A percentile compares a stretch with the other conserved stretches of the same genome.
Conservation (phyloP, 108 stramenopile species). For the Asterionellopsis glacialis region DNA sequence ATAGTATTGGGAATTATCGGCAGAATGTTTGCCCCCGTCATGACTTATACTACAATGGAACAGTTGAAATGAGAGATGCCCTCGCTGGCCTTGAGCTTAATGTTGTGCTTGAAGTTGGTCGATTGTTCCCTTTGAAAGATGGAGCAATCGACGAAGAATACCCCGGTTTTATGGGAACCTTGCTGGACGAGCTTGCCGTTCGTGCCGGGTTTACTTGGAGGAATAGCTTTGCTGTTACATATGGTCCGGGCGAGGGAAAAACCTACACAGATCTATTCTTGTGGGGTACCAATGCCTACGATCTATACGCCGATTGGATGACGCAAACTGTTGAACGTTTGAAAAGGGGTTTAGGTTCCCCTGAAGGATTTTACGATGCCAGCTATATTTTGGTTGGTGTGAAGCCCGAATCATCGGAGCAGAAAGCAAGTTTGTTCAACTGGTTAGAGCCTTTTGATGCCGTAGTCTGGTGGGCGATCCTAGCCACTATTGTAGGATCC, state of each 20-base stretch:
- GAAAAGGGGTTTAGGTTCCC: slow-evolving; percentile 22
- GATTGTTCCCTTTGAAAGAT: background rate
- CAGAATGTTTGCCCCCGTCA: slow-evolving; percentile 21
- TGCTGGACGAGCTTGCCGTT: slow-evolving; percentile 37
- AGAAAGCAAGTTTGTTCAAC: slow-evolving; percentile 5
- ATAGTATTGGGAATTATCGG: background rate
- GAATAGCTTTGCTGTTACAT: slow-evolving; percentile 8
- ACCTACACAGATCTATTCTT: slow-evolving; percentile 20
- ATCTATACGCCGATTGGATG: slow-evolving; percentile 20
- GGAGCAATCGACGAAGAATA: slow-evolving; percentile 4
- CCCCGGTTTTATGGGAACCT: slow-evolving; percentile 11
- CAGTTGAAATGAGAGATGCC: slow-evolving; percentile 8
- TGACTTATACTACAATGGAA: slow-evolving; percentile 8
- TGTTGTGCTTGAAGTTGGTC: background rate
- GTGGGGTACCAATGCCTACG: slow-evolving; percentile 28
- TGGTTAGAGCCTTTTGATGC: slow-evolving; percentile 20
- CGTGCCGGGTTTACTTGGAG: slow-evolving; percentile 41
- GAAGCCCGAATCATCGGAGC: background rate
- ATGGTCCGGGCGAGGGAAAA: slow-evolving; percentile 1
- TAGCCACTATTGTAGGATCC: slow-evolving; percentile 18
- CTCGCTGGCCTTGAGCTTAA: slow-evolving; percentile 1
- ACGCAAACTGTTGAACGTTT: slow-evolving; percentile 13
- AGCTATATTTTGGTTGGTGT: slow-evolving; percentile 15
- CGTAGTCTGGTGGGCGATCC: slow-evolving; percentile 22
- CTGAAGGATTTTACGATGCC: slow-evolving; percentile 23